Percentiles rank a stretch among this genome's conserved stretches.
phyloP scores from a whole-genome alignment of 129 eudicot species.

The Escallonia rubra region DNA sequence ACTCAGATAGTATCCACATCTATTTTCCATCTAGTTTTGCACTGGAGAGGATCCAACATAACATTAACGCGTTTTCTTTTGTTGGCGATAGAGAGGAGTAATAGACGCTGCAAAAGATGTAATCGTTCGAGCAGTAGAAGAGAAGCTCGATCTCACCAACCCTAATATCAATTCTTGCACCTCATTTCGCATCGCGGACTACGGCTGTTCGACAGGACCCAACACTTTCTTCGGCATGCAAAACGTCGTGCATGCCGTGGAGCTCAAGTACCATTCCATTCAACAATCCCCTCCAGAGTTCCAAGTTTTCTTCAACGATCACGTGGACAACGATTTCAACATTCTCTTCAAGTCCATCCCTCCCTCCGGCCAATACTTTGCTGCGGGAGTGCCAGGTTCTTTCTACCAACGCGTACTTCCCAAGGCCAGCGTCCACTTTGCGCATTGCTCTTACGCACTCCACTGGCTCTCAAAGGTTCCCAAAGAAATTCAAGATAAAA shows the following conservation, averaged over 20 bases:
- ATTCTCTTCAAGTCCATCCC: constrained; percentile 23
- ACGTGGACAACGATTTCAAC: constrained; percentile 20
- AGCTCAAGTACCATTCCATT: not conserved
- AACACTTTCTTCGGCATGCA: constrained; percentile 12
- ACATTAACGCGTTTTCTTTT: not conserved
- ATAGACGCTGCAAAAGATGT: constrained; percentile 4
- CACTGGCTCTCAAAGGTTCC: constrained; percentile 25
- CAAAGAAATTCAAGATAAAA: not conserved
- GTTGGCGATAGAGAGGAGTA: constrained; percentile 10
- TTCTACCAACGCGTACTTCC: constrained; percentile 19
- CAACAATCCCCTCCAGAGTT: constrained; percentile 1
- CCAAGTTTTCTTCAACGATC: constrained; percentile 25
- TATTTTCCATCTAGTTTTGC: not conserved
- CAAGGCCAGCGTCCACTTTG: constrained; percentile 15
- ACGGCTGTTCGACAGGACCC: constrained; percentile 19
- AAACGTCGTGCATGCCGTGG: constrained; percentile 3
- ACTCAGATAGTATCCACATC: too few species aligned
- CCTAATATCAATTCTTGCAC: not conserved
- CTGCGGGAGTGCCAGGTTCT: constrained; percentile 27
- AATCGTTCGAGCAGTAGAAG: constrained; percentile 7
- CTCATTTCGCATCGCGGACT: constrained; percentile 10
- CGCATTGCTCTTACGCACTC: constrained; percentile 19
- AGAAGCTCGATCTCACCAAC: constrained; percentile 1
- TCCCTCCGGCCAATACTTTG: constrained; percentile 7
- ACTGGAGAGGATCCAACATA: not conserved